Percentiles rank a stretch among this genome's conserved stretches.
Evolutionary conservation across 176 grass and related monocot genomes (phyloP).

Genomic region (Triticum dicoccoides): DNA sequence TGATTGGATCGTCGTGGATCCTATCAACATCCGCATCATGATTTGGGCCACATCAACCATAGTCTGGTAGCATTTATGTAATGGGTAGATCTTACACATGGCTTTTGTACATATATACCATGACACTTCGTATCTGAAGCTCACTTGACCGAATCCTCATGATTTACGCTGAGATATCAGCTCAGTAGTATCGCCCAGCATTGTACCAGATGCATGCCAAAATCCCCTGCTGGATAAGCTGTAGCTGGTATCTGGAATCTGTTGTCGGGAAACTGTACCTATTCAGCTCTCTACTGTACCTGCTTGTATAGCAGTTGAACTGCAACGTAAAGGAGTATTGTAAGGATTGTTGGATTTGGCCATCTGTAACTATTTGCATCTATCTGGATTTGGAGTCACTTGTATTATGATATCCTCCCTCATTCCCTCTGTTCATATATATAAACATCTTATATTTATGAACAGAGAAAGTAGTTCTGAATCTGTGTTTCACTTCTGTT

Average conservation of each 20-base stretch:
- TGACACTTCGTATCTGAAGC: constrained; percentile 28
- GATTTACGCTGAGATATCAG: constrained; percentile 18
- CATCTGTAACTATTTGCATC: no score
- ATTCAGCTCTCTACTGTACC: no score
- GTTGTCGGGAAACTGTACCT: no score
- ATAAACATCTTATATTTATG: no score
- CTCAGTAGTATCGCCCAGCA: constrained; percentile 1
- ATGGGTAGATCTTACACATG: constrained; percentile 20
- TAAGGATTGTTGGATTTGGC: no score
- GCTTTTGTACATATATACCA: constrained; percentile 44
- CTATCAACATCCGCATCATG: not conserved
- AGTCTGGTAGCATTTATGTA: not conserved
- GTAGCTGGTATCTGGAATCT: not conserved
- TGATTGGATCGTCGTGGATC: not conserved
- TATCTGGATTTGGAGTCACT: no score
- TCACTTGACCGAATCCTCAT: not conserved
- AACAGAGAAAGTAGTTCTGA: no score
- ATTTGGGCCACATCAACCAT: not conserved
- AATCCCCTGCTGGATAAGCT: constrained; percentile 8
- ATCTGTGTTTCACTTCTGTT: no score
- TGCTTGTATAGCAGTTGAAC: no score
- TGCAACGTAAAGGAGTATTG: no score
- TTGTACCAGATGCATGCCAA: constrained; percentile 13
- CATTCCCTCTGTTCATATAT: no score
- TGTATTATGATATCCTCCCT: no score